Base-by-base conservation (phyloP, 306 rosid genomes). In the Inga oerstediana region DNA sequence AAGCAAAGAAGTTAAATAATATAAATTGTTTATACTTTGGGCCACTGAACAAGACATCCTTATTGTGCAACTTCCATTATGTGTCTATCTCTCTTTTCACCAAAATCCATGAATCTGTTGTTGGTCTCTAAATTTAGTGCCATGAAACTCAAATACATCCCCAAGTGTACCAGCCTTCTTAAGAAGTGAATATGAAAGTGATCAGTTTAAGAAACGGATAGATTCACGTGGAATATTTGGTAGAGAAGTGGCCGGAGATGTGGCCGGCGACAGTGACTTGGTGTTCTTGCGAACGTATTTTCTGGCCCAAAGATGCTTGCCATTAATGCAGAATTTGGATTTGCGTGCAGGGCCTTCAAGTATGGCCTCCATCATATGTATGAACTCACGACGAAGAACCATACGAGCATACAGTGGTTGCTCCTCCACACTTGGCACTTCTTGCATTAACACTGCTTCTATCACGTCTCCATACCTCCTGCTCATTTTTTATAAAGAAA, bases 281-380 rank as follows among this genome's bases (percentile, higher is more conserved):
- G 32, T 49, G 12, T 10, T 80, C 71, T 83, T 88, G 1, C 49
- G 85, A 49, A 93, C 49, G 56, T 77, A 93, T 48, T 84, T 93
- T 45, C 94, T 83, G 2, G 92, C 97, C 92, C 97, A 91, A 15
- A 88, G 91, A 74, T 93, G 95, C 30, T 93, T 93, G 8, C 94
- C 95, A 54, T 93, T 91, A 46, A 91, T 91, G 77, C 79, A 15
- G 70, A 91, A 89, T 16, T 91, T 93, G 9, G 88, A 79, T 48
- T 66, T 91, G 9, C 44, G 22, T 59, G 34, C 24, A 7, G 51
- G 61, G 2, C 76, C 79, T 4, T 84, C 86, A n/a, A 93, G 84
- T 0, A 91, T 77, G 30, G 15, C 7, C 17, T 76, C 86, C 35
- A 90, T 77, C 22, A 67, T 64, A 6, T 72, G 22, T 0, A 39